Conservation (phyloP, 805 yeast genomes). For the Spathaspora arborariae region DNA sequence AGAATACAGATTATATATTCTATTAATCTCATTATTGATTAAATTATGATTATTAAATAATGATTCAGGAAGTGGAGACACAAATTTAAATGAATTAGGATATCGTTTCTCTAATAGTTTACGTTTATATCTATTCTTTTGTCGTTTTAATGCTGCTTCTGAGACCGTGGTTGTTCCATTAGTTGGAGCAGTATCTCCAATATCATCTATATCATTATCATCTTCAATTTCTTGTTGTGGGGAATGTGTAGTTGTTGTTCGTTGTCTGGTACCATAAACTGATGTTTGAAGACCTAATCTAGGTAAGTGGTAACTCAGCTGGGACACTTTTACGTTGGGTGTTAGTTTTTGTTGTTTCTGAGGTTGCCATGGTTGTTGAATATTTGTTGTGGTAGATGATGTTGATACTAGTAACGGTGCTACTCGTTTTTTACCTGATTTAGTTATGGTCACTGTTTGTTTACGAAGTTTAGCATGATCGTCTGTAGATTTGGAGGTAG, state of each 20-base stretch:
- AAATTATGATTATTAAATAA: constrained; percentile 30
- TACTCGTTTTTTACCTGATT: constrained; percentile 74
- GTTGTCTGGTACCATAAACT: constrained; percentile 50
- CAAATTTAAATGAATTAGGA: constrained; percentile 32
- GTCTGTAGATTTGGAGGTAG: constrained; percentile 12
- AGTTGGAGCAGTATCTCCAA: constrained; percentile 27
- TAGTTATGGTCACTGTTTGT: constrained; percentile 59
- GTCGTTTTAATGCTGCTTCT: constrained; percentile 28
- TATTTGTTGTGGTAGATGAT: constrained; percentile 12
- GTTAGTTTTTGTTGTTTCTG: constrained; percentile 9
- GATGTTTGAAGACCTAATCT: constrained; percentile 61
- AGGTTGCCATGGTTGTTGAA: constrained; percentile 4
- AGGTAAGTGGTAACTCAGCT: constrained; percentile 51
- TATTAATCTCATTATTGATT: constrained; percentile 27
- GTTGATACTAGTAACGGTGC: constrained; percentile 63
- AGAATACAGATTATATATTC: constrained; percentile 17
- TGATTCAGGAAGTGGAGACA: constrained; percentile 33
- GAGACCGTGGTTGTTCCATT: constrained; percentile 19
- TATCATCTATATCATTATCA: constrained; percentile 50
- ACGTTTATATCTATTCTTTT: constrained; percentile 27
- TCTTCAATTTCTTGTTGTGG: constrained; percentile 6
- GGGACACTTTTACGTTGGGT: constrained; percentile 21
- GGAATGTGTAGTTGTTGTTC: constrained; percentile 6
- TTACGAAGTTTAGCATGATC: constrained; percentile 8
- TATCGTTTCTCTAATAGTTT: constrained; percentile 28